Evolutionary conservation across 345 rosid species (phyloP).

Genomic region (Citrus cavaleriei): DNA sequence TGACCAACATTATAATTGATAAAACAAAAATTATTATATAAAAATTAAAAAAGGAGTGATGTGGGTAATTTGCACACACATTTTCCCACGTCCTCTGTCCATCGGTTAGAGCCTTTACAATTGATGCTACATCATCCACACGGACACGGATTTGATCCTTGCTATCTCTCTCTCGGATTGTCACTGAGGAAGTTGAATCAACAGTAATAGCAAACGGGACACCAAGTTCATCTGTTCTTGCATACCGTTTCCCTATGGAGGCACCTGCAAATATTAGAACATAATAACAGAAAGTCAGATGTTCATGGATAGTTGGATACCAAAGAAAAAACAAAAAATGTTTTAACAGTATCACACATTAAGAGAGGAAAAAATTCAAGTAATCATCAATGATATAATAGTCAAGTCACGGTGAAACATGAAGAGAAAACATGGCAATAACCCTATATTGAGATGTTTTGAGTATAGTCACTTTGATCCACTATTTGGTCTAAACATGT

Average conservation of each 20-base stretch:
- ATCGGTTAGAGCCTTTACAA: conserved; percentile 60
- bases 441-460: too few relatives aligned
- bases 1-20: too few relatives aligned
- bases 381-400: too few relatives aligned
- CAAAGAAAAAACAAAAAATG: not conserved
- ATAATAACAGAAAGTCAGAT: not conserved
- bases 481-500: too few relatives aligned
- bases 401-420: too few relatives aligned
- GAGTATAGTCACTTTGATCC: too few relatives aligned
- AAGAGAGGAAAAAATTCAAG: too few relatives aligned
- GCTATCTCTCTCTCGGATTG: conserved; percentile 93
- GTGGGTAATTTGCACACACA: conserved; percentile 68
- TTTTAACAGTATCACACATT: too few relatives aligned
- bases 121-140: conserved; percentile 58
- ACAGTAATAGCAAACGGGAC: conserved; percentile 93
- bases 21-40: conserved; percentile 15
- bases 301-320: too few relatives aligned
- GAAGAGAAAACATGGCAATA: not conserved
- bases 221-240: conserved; percentile 92
- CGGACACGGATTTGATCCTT: conserved; percentile 79
- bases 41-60: conserved; percentile 23
- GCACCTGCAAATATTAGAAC: conserved; percentile 48
- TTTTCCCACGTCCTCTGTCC: conserved; percentile 75
- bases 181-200: conserved; percentile 62
- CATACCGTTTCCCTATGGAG: conserved; percentile 90